phyloP scores from a whole-genome alignment of 768 basidiomycete species.

The Rhizopogon rudus region DNA sequence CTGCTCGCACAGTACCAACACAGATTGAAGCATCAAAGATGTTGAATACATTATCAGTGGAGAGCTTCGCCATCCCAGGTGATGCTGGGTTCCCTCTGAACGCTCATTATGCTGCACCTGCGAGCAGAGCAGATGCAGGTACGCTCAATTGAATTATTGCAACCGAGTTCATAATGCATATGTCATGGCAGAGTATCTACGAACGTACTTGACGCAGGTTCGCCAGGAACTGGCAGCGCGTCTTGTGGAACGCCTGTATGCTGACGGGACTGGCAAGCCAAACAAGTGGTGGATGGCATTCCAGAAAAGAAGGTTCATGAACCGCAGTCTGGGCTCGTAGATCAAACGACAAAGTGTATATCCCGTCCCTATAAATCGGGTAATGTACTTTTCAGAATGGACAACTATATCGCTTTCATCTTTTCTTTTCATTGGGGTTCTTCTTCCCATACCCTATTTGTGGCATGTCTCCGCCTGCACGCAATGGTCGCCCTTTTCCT shows the following conservation, averaged over 20 bases:
- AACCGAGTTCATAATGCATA: slow-evolving; percentile 4
- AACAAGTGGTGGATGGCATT: slow-evolving; percentile 99
- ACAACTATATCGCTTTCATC: slow-evolving; percentile 26
- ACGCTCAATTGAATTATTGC: slow-evolving; percentile 16
- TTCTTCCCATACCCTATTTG: slow-evolving; percentile 80
- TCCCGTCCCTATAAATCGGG: slow-evolving; percentile 10
- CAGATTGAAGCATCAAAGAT: slow-evolving; percentile 85
- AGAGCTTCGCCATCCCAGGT: slow-evolving; percentile 90
- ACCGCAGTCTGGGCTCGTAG: slow-evolving; percentile 76
- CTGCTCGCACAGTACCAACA: slow-evolving; percentile 57
- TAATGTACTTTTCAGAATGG: slow-evolving; percentile 18
- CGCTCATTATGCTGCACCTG: slow-evolving; percentile 82
- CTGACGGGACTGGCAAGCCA: slow-evolving; percentile 88
- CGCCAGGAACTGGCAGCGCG: slow-evolving; percentile 89
- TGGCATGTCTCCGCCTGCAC: slow-evolving; percentile 61
- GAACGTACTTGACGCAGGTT: slow-evolving; percentile 88
- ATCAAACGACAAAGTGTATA: slow-evolving; percentile 1
- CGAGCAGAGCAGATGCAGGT: slow-evolving; percentile 79
- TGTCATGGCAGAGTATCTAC: slow-evolving; percentile 64
- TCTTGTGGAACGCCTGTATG: slow-evolving; percentile 84
- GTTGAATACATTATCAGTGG: slow-evolving; percentile 89
- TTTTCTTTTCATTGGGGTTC: slow-evolving; percentile 84
- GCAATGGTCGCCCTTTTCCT: slow-evolving; percentile 63
- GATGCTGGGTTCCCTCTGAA: slow-evolving; percentile 95
- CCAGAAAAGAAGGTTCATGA: slow-evolving; percentile 97